phyloP scores from a whole-genome alignment of 1,139 yeast genomes.

The Suhomyces terraborum region DNA sequence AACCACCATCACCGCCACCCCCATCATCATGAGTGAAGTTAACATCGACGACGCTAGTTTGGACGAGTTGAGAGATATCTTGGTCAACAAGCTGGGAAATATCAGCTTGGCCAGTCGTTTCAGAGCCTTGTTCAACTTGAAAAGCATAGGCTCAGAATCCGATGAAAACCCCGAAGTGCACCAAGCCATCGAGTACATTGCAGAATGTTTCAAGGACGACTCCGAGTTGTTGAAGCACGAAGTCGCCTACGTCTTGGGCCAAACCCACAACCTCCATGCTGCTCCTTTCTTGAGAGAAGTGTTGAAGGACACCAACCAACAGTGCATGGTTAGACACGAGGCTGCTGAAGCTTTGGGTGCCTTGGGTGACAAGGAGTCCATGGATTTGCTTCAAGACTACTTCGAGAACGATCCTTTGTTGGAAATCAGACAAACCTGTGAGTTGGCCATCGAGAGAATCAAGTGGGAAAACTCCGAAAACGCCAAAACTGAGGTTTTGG shows the following conservation, averaged over 20 bases:
- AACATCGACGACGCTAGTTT: constrained; percentile 55
- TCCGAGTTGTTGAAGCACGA: constrained; percentile 97
- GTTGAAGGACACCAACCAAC: constrained; percentile 65
- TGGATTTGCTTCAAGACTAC: constrained; percentile 65
- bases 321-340: constrained; percentile 97
- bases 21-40: constrained; percentile 28
- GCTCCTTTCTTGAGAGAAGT: constrained; percentile 77
- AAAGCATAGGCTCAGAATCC: constrained; percentile 73
- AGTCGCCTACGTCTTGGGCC: constrained; percentile 98
- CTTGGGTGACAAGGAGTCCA: constrained; percentile 78
- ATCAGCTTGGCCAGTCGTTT: constrained; percentile 82
- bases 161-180: constrained; percentile 50
- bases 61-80: constrained; percentile 71
- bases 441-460: constrained; percentile 92
- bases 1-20: neutral
- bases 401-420: constrained; percentile 71
- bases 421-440: constrained; percentile 96
- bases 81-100: constrained; percentile 63
- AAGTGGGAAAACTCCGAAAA: constrained; percentile 82
- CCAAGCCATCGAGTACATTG: constrained; percentile 79
- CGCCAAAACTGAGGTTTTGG: constrained; percentile 65
- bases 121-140: constrained; percentile 89
- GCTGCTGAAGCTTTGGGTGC: constrained; percentile 99
- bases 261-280: constrained; percentile 80
- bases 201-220: constrained; percentile 74